phyloP scores from a whole-genome alignment of 2,329 filamentous ascomycete genomes.

The Fusarium papillatum region DNA sequence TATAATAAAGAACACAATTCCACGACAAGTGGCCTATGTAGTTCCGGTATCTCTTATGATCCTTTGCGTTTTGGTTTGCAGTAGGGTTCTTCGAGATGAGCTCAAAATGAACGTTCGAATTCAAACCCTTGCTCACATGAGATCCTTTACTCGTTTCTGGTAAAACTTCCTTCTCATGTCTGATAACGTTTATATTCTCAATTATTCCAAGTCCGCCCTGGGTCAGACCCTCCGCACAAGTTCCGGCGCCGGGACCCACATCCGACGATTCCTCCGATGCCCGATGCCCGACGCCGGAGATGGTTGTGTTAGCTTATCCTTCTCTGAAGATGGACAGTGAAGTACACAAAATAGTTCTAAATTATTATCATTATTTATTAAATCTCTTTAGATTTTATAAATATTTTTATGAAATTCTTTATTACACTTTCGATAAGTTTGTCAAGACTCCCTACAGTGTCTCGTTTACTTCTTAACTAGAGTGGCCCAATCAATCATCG shows the following conservation, averaged over 20 bases:
- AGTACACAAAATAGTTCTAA: no score
- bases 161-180: conserved; percentile 17
- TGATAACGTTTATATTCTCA: not conserved
- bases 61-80: conserved; percentile 50
- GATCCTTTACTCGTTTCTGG: not conserved
- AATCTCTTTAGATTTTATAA: no score
- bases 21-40: no score
- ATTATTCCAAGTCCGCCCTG: not conserved
- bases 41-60: no score
- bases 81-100: conserved; percentile 49
- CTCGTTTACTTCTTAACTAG: no score
- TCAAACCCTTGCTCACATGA: conserved; percentile 9
- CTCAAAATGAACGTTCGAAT: conserved; percentile 40
- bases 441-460: no score
- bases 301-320: not conserved
- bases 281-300: conserved; percentile 3
- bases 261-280: conserved; percentile 8
- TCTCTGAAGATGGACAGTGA: no score
- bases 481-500: no score
- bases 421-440: no score
- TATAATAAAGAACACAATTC: no score
- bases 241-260: not conserved
- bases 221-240: not conserved
- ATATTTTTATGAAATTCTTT: no score
- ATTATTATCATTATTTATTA: no score